Evolutionary conservation across 371 early-diverging fungal genomes (phyloP), one percentile per base, ranked within the genome.

Genomic region (Dichotomocladium elegans): DNA sequence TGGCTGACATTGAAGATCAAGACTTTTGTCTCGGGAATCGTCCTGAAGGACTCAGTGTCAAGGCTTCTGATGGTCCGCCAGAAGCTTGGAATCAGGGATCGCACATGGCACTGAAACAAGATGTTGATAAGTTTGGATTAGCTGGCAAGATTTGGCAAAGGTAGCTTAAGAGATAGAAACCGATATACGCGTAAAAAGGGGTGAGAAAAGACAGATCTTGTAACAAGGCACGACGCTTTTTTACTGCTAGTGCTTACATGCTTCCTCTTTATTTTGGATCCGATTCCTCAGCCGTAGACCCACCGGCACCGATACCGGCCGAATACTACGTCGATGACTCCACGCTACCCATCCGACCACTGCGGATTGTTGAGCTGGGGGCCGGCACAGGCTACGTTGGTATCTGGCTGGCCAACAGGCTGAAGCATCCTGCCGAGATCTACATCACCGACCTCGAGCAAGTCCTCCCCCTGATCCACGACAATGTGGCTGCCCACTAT

Each of bases 371-470:
- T 15, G 78, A 77, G 44, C 56, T 77, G 3, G 78, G 78, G 5
- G 80, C 83, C 15, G 83, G 83, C 8, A 81, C 81, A 17, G 83
- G 83, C 7, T 83, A 80, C 47, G 77, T 75, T 4, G 80, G 81
- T 1, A 79, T 83, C 21, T 70, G 73, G 5, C 53, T 83, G 21
- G 83, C 83, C 4, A 69, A 74, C 3, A 63, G 62, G 7, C 37
- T 83, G 4, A 21, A 47, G 10, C 33, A 41, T 7, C 62, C 63
- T 1, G 72, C 66, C 24, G 64, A 76, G 17, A 51, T 83, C 11
- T 57, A 69, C 15, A 68, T 83, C 50, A 83, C 83, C 1, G 83
- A 83, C 50, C 59, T 83, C 6, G 77, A 68, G 17, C 77, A 76
- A 24, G 80, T 83, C 0, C 64, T 81, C 0, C 83, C 83, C 0